Evolutionary conservation across 1,284 basidiomycete species (phyloP).

Genomic region (Tylopilus sp.): DNA sequence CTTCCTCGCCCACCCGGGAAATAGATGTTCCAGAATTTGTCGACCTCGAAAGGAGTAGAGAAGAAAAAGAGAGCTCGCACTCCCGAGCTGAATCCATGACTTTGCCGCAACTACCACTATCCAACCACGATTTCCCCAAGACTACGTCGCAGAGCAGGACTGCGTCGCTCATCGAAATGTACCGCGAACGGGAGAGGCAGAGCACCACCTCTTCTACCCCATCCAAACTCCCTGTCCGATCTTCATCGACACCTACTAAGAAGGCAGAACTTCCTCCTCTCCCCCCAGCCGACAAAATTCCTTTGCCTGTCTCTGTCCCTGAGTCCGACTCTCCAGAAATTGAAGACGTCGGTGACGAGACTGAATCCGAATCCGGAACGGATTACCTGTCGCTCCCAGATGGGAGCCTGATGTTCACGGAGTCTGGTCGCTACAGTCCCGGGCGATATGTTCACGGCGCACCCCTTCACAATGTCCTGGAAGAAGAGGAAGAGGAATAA

Average conservation of each 20-base stretch:
- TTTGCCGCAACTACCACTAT: slow-evolving; percentile 23
- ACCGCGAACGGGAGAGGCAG: slow-evolving; percentile 63
- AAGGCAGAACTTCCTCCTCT: slow-evolving; percentile 2
- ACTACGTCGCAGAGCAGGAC: slow-evolving; percentile 51
- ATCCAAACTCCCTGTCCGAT: slow-evolving; percentile 38
- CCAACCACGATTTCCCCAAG: slow-evolving; percentile 26
- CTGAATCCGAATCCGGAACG: slow-evolving; percentile 13
- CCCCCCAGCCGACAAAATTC: background rate
- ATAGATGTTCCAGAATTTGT: slow-evolving; percentile 33
- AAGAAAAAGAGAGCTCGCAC: slow-evolving; percentile 32
- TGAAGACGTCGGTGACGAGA: slow-evolving; percentile 16
- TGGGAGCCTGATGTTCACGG: slow-evolving; percentile 36
- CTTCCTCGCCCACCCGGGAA: slow-evolving; percentile 29
- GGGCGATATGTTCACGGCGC: slow-evolving; percentile 81
- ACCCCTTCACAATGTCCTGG: slow-evolving; percentile 80
- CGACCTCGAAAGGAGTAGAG: slow-evolving; percentile 37
- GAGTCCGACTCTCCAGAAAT: slow-evolving; percentile 19
- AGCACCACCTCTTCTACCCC: slow-evolving; percentile 20
- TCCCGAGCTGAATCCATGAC: slow-evolving; percentile 31
- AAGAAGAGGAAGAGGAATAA: slow-evolving; percentile 68
- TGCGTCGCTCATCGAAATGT: slow-evolving; percentile 76
- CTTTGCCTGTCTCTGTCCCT: slow-evolving; percentile 19
- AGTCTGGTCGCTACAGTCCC: slow-evolving; percentile 59
- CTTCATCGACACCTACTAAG: slow-evolving; percentile 18
- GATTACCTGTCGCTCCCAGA: slow-evolving; percentile 31